Conservation (phyloP, 2,329 filamentous ascomycete genomes). For the Penicillium italicum region DNA sequence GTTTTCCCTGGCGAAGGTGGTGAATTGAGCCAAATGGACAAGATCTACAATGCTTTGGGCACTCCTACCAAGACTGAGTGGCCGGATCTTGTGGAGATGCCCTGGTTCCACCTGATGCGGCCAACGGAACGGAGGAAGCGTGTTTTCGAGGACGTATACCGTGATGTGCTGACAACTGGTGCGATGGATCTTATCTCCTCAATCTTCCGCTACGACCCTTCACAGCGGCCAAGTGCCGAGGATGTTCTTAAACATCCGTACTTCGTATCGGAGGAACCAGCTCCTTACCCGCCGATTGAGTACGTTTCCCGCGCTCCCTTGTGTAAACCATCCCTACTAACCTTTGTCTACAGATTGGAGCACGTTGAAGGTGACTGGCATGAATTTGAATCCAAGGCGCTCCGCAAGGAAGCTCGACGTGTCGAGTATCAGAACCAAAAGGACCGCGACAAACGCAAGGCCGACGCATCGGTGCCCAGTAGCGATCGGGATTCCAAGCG, state of each 20-base stretch:
- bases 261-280: conserved; percentile 77
- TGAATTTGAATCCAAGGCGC: conserved; percentile 94
- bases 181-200: conserved; percentile 76
- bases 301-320: conserved; percentile 48
- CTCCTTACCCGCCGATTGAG: conserved; percentile 73
- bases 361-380: conserved; percentile 93
- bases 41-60: conserved; percentile 89
- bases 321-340: not conserved
- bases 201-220: conserved; percentile 89
- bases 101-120: conserved; percentile 91
- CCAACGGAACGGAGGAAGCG: conserved; percentile 69
- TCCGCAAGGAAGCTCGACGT: conserved; percentile 69
- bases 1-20: conserved; percentile 94
- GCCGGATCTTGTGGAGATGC: conserved; percentile 88
- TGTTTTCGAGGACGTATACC: conserved; percentile 79
- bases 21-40: conserved; percentile 94
- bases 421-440: conserved; percentile 46
- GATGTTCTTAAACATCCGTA: conserved; percentile 84
- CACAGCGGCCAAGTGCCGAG: conserved; percentile 74
- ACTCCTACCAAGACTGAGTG: conserved; percentile 81
- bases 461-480: conserved; percentile 30
- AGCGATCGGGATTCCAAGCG: conserved; percentile 44
- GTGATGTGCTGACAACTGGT: conserved; percentile 68
- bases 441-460: conserved; percentile 47
- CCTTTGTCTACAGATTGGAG: conserved; percentile 57